Conservation (phyloP, 2,329 filamentous ascomycete genomes). For the Arthrobotrys megalospora region DNA sequence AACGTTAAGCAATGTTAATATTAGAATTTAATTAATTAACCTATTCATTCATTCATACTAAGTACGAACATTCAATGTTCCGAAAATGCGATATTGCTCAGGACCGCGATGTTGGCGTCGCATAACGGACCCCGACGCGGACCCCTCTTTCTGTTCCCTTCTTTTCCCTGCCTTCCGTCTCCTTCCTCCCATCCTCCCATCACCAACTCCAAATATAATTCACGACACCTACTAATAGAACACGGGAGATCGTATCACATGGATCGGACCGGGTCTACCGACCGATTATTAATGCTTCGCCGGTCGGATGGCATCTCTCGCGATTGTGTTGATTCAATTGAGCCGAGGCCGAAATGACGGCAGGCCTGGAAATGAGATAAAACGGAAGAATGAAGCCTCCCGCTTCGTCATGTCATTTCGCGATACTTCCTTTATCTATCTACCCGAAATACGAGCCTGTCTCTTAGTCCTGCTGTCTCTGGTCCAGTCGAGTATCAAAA, state of each 20-base stretch:
- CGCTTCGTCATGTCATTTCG: slow-evolving; percentile 16
- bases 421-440: slow-evolving; percentile 24
- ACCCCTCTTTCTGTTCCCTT: neutral
- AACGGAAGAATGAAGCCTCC: slow-evolving; percentile 23
- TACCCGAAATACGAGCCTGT: slow-evolving; percentile 22
- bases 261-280: slow-evolving; percentile 10
- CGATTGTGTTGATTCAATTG: slow-evolving; percentile 23
- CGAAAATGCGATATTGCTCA: slow-evolving; percentile 30
- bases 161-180: neutral
- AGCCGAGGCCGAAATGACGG: slow-evolving; percentile 28
- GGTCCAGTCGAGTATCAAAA: slow-evolving; percentile 7
- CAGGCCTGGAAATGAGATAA: slow-evolving; percentile 5
- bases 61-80: slow-evolving; percentile 16
- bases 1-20: neutral
- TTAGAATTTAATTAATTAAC: neutral
- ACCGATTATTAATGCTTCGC: slow-evolving; percentile 20
- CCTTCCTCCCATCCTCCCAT: neutral
- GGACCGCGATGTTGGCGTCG: neutral
- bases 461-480: slow-evolving; percentile 14
- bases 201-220: neutral
- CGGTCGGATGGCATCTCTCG: slow-evolving; percentile 13
- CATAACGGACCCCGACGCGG: neutral
- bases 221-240: neutral
- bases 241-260: neutral
- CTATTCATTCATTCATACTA: neutral